A percentile compares a stretch with the other conserved stretches of the same genome.
Evolutionary conservation across 2,329 filamentous ascomycete species (phyloP).

Genomic region (Sporothrix phasma): DNA sequence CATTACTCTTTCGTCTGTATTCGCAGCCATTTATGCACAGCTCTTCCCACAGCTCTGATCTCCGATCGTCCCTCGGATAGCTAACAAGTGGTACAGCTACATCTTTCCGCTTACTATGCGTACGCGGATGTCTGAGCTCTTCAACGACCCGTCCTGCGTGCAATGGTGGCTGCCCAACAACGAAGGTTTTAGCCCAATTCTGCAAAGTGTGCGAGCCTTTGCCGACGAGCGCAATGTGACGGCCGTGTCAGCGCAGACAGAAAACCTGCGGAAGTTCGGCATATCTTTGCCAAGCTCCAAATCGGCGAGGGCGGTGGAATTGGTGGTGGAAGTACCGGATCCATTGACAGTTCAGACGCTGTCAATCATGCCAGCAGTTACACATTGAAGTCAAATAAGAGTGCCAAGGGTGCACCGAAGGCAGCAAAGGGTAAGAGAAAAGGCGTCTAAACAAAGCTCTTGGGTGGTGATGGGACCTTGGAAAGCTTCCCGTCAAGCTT

Average conservation of each 20-base stretch:
- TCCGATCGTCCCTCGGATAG: neutral
- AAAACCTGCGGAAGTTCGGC: conserved; percentile 67
- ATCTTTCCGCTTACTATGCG: conserved; percentile 70
- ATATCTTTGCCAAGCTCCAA: conserved; percentile 57
- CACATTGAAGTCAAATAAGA: neutral
- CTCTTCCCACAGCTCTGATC: neutral
- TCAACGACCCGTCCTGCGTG: conserved; percentile 59
- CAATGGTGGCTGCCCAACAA: conserved; percentile 87
- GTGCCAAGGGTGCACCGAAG: neutral
- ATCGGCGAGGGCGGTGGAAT: conserved; percentile 26
- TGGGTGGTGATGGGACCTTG: neutral
- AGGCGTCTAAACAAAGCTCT: neutral
- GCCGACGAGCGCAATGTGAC: conserved; percentile 64
- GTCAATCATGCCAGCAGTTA: neutral
- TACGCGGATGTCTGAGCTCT: conserved; percentile 63
- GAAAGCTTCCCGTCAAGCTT: neutral
- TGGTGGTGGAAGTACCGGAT: neutral
- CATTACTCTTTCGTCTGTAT: too few relatives aligned
- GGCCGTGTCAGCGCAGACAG: conserved; percentile 45
- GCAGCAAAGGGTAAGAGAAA: neutral
- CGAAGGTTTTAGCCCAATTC: conserved; percentile 61
- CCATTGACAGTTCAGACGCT: conserved; percentile 2
- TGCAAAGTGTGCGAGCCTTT: conserved; percentile 70
- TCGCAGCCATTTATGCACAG: too few relatives aligned
- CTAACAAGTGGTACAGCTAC: conserved; percentile 49